Percentiles rank a stretch among this genome's conserved stretches.
Conservation (phyloP, 192 early-diverging fungal genomes). For the Gamsiella multidivaricata region DNA sequence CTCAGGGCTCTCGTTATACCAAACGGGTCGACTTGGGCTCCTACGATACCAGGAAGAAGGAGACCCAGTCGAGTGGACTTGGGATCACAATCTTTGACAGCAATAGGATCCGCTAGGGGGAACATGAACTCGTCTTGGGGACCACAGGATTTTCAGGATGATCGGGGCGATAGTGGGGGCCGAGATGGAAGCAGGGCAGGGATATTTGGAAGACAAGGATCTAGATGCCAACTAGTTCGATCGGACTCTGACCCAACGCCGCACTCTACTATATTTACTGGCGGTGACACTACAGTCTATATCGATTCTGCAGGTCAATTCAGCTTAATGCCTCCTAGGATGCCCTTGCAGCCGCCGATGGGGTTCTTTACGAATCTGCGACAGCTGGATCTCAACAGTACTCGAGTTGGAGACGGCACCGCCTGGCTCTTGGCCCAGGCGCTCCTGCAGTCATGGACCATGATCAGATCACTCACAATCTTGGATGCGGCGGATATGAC, state of each 20-base stretch:
- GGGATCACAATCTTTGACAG: slow-evolving; percentile 5
- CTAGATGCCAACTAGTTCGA: neutral
- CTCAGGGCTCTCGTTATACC: slow-evolving; percentile 18
- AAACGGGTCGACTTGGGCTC: slow-evolving; percentile 6
- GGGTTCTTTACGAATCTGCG: slow-evolving; percentile 46
- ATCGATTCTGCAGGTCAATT: neutral
- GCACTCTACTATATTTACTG: neutral
- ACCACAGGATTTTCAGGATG: too few relatives aligned
- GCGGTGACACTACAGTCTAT: neutral
- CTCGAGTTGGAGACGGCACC: slow-evolving; percentile 22
- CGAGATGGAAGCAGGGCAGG: neutral
- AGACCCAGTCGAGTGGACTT: neutral
- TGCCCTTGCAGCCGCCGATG: neutral
- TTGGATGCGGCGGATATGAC: slow-evolving; percentile 28
- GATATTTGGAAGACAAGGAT: neutral
- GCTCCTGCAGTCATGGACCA: slow-evolving; percentile 25
- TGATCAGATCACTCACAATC: slow-evolving; percentile 26
- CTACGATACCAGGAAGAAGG: neutral
- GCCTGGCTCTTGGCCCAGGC: slow-evolving; percentile 47
- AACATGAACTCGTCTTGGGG: too few relatives aligned
- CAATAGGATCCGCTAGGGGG: slow-evolving; percentile 1
- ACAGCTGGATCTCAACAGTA: slow-evolving; percentile 50
- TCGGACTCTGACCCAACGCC: slow-evolving; percentile 3
- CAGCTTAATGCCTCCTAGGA: neutral
- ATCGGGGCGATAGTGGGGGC: neutral